Conservation (phyloP, 805 yeast species). For the Phaffomyces thermotolerans region DNA sequence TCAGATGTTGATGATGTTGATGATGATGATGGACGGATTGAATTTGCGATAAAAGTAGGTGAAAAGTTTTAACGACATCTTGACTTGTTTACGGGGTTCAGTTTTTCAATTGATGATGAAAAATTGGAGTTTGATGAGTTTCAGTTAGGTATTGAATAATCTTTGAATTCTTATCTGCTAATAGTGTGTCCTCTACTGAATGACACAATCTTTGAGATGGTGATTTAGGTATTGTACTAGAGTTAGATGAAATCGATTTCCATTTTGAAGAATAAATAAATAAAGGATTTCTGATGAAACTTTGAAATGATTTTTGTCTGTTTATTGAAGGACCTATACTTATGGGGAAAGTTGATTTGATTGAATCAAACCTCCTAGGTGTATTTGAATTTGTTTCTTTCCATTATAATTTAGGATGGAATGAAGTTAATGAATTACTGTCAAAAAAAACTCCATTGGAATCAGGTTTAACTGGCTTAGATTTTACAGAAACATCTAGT, state of each 20-base stretch:
- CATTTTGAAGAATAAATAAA: not conserved
- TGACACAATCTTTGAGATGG: slow-evolving; percentile 17
- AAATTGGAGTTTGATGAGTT: slow-evolving; percentile 3
- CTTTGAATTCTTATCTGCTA: slow-evolving; percentile 20
- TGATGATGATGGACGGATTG: not conserved
- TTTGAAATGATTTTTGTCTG: not conserved
- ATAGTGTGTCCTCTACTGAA: slow-evolving; percentile 19
- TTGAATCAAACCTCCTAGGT: too few species aligned
- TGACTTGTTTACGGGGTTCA: slow-evolving; percentile 6
- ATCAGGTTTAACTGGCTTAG: not conserved
- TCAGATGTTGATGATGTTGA: too few species aligned
- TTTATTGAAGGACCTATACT: too few species aligned
- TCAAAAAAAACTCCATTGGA: too few species aligned
- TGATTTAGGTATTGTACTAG: not conserved
- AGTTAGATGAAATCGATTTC: not conserved
- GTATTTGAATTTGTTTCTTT: too few species aligned
- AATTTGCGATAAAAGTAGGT: not conserved
- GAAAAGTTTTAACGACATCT: not conserved
- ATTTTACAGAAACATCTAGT: not conserved
- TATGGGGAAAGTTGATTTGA: too few species aligned
- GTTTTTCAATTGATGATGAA: slow-evolving; percentile 1
- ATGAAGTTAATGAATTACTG: too few species aligned
- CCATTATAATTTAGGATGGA: too few species aligned
- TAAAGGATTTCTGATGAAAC: not conserved
- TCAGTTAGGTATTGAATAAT: slow-evolving; percentile 9